Percentiles rank a stretch among this genome's conserved stretches.
Conservation (phyloP, 177 flowering plant genomes). For the Vitis hybrid region DNA sequence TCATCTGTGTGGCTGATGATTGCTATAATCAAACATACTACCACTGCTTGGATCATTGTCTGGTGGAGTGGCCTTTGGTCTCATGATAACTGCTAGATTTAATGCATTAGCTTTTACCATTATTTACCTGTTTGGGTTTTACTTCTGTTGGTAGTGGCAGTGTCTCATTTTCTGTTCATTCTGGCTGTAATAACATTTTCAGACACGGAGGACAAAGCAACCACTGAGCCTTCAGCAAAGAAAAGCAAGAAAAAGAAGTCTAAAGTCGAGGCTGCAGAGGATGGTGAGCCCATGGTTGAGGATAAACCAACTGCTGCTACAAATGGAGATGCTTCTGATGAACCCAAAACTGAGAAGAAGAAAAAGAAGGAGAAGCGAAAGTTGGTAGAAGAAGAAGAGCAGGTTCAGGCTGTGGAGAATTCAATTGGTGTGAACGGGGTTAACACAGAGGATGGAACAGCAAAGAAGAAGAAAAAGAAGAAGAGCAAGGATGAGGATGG, state of each 20-base stretch:
- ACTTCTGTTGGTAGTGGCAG: neutral
- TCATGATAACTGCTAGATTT: no score
- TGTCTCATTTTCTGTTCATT: neutral
- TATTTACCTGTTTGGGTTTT: neutral
- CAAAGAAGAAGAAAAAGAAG: conserved; percentile 67
- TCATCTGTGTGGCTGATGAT: no score
- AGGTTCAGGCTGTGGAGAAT: conserved; percentile 18
- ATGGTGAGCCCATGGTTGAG: conserved; percentile 35
- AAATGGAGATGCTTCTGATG: conserved; percentile 41
- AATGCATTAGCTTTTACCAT: no score
- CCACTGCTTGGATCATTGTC: no score
- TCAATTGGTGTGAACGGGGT: conserved; percentile 28
- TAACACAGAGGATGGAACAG: conserved; percentile 32
- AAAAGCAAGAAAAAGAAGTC: conserved; percentile 75
- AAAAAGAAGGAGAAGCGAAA: conserved; percentile 58
- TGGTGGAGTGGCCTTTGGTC: no score
- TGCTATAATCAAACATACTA: no score
- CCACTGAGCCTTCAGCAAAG: conserved; percentile 37
- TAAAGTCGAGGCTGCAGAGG: conserved; percentile 27
- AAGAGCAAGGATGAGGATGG: conserved; percentile 38
- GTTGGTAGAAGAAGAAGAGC: conserved; percentile 19
- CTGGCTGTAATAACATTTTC: conserved; percentile 3
- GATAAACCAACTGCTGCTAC: conserved; percentile 31
- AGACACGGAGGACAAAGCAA: conserved; percentile 37
- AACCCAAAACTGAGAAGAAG: conserved; percentile 53